A percentile compares a stretch with the other conserved stretches of the same genome.
phyloP scores from a whole-genome alignment of 495 filamentous ascomycete genomes.

The Penicillium mononematosum region DNA sequence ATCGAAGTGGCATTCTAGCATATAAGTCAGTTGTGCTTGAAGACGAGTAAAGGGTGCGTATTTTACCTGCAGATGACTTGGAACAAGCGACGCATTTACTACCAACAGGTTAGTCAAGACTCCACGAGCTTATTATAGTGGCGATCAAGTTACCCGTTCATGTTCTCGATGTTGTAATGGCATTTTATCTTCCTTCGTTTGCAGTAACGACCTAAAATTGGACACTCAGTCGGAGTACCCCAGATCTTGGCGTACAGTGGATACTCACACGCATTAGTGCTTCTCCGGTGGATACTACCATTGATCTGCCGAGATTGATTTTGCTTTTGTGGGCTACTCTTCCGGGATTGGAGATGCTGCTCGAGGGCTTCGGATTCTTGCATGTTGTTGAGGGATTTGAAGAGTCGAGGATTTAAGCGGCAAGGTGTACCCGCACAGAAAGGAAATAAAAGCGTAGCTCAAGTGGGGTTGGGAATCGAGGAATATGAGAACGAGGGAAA shows the following conservation, averaged over 20 bases:
- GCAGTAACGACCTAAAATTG: constrained; percentile 11
- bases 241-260: not conserved
- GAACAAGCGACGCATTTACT: constrained; percentile 15
- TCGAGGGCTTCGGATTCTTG: not conserved
- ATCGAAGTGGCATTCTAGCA: constrained; percentile 16
- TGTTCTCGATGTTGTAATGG: constrained; percentile 12
- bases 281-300: constrained; percentile 5
- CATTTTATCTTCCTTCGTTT: constrained; percentile 21
- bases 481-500: no score
- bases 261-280: constrained; percentile 18
- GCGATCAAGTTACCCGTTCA: constrained; percentile 1
- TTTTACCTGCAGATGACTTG: constrained; percentile 6
- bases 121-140: not conserved
- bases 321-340: not conserved
- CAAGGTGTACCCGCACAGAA: no score
- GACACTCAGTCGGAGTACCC: not conserved
- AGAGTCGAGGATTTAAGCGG: no score
- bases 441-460: no score
- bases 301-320: not conserved
- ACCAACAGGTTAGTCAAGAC: not conserved
- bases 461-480: no score
- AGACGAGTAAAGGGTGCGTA: not conserved
- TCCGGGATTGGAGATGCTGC: not conserved
- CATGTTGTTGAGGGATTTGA: not conserved
- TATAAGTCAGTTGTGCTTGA: not conserved